These are phyloP conservation scores for Vanderwaltozyma tropicalis DNA, from an alignment of 805 yeast species.

Conservation along the genomic window DNA sequence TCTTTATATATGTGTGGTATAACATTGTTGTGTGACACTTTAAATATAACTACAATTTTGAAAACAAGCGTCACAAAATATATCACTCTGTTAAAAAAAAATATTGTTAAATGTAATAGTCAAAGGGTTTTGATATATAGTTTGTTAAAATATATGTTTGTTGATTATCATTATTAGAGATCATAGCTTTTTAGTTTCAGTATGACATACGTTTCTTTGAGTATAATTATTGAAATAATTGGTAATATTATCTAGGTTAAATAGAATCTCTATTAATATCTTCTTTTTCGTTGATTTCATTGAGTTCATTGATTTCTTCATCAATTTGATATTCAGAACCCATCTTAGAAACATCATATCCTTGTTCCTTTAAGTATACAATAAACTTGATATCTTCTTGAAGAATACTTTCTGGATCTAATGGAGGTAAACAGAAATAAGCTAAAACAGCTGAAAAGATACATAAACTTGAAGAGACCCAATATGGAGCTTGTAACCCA, in stretches of 20 bases:
- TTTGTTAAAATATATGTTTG: too few species aligned
- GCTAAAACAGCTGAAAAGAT: constrained; percentile 60
- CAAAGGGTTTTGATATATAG: too few species aligned
- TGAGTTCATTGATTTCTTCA: too few species aligned
- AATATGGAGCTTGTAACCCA: constrained; percentile 60
- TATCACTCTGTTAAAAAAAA: too few species aligned
- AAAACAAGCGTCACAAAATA: too few species aligned
- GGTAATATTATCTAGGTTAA: neutral
- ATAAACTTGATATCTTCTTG: constrained; percentile 67
- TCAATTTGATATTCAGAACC: neutral
- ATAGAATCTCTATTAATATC: neutral
- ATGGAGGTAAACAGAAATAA: constrained; percentile 62
- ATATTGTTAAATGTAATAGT: too few species aligned
- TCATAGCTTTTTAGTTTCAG: too few species aligned
- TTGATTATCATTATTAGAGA: too few species aligned
- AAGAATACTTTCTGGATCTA: constrained; percentile 74
- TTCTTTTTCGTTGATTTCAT: neutral
- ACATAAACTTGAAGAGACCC: constrained; percentile 70
- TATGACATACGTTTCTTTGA: neutral
- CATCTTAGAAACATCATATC: constrained; percentile 1
- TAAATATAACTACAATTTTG: too few species aligned
- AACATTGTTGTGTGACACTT: too few species aligned
- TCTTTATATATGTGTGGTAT: too few species aligned
- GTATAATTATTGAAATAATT: neutral
- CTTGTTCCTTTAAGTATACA: constrained; percentile 42